Evolutionary conservation across 140 eudicot genomes (phyloP), one percentile per base, ranked within the genome.

Genomic region (Cichorium intybus): DNA sequence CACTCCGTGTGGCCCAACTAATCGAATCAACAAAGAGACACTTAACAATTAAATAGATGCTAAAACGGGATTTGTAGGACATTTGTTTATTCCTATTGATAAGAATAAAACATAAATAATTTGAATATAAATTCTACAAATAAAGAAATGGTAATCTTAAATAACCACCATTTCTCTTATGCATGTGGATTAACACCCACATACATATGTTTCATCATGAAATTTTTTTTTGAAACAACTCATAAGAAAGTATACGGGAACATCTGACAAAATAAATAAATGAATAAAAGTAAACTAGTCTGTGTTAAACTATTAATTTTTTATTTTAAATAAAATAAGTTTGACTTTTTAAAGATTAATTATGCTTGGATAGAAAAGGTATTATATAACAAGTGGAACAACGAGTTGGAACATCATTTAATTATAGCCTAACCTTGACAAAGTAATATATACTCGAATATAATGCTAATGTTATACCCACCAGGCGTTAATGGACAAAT

Each of bases 401-500:
- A 34, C 27, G 37, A 15, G 23, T 23, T 67, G 7, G 64, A 67
- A 37, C 31, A 16, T 7, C 43, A 66, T 12, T 52, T 14, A 66
- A 11, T 52, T 10, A 54, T 54, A 68, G 73, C 64, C 54, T 68
- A 54, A 17, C 29, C 73, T 54, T 35, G 45, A 54, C 28, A 68
- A 54, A 55, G 37, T 41, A 23, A 66, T 52, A 35, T 52, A 10
- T 51, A 52, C 23, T 52, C 39, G 39, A 15, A 34, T 15, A 49
- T 47, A 64, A 64, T 24, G 69, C 37, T 62, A 46, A 58, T 64
- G 47, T 22, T 61, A 24, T 24, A 12, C 31, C 70, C 60, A 64
- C 70, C 48, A 48, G 70, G 70, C 34, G 59, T 5, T 47, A 49
- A 64, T 48, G 70, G 69, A 64, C 41, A 63, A 24, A 47, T 64